These are phyloP conservation scores for Musa schizocarpa DNA, from an alignment of 176 grass and related monocot species.

Conservation along the genomic window DNA sequence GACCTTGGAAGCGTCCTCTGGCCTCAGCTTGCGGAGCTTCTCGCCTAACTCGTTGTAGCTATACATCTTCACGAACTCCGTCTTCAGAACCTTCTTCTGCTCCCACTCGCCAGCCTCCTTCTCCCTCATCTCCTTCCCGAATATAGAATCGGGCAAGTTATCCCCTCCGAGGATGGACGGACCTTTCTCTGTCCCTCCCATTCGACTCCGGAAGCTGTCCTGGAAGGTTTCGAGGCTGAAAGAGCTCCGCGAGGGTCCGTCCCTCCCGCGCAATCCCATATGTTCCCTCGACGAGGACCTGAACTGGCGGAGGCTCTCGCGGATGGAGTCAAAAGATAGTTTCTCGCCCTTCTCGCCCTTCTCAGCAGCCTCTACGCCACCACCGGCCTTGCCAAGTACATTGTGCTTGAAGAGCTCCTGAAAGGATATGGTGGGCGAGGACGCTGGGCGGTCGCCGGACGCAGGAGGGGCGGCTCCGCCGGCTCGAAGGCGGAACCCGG, in stretches of 20 bases:
- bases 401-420: constrained; percentile 27
- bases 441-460: constrained; percentile 5
- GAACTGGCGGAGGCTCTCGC: constrained; percentile 18
- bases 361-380: neutral
- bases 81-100: constrained; percentile 8
- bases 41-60: constrained; percentile 50
- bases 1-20: constrained; percentile 33
- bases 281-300: neutral
- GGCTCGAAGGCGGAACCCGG: constrained; percentile 9
- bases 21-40: constrained; percentile 49
- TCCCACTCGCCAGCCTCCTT: constrained; percentile 1
- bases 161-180: neutral
- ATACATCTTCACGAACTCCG: constrained; percentile 35
- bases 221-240: constrained; percentile 2
- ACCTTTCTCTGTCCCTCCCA: neutral
- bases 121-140: constrained; percentile 16
- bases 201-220: constrained; percentile 9
- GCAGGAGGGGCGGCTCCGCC: neutral
- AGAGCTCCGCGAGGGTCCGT: neutral
- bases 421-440: constrained; percentile 25
- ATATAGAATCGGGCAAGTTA: constrained; percentile 11
- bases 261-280: neutral
- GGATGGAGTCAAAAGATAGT: constrained; percentile 7
- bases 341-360: neutral
- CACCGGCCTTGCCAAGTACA: neutral